A percentile compares a stretch with the other conserved stretches of the same genome.
Evolutionary conservation across 768 basidiomycete genomes (phyloP).

Genomic region (Pisolithus orientalis): DNA sequence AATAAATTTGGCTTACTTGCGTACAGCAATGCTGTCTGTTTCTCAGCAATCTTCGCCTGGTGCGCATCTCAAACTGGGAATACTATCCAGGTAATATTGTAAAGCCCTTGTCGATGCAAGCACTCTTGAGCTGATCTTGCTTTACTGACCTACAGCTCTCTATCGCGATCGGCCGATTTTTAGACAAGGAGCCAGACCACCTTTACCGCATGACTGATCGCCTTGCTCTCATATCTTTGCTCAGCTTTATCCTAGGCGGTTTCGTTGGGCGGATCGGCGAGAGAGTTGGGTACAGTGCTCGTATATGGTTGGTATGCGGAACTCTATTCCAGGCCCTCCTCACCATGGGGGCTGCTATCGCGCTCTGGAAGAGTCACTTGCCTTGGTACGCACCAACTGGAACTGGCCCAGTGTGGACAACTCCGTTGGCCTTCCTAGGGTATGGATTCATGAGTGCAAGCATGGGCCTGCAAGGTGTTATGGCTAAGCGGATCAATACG

Average conservation of each 20-base stretch:
- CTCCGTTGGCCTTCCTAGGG: slow-evolving; percentile 54
- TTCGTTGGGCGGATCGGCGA: slow-evolving; percentile 72
- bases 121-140: background rate
- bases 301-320: slow-evolving; percentile 64
- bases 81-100: slow-evolving; percentile 49
- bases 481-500: slow-evolving; percentile 74
- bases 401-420: slow-evolving; percentile 62
- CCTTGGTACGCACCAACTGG: slow-evolving; percentile 44
- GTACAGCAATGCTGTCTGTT: slow-evolving; percentile 60
- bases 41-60: slow-evolving; percentile 79
- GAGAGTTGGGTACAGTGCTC: slow-evolving; percentile 57
- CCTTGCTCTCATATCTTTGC: slow-evolving; percentile 68
- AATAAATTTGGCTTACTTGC: background rate
- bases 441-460: slow-evolving; percentile 69
- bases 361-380: slow-evolving; percentile 63
- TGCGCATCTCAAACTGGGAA: slow-evolving; percentile 84
- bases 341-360: slow-evolving; percentile 64
- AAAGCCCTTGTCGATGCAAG: slow-evolving; percentile 1
- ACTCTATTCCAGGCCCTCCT: slow-evolving; percentile 67
- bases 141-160: slow-evolving; percentile 42
- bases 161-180: slow-evolving; percentile 71
- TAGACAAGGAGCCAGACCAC: slow-evolving; percentile 44
- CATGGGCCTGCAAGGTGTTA: slow-evolving; percentile 81
- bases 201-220: slow-evolving; percentile 72
- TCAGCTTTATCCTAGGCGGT: slow-evolving; percentile 65